Evolutionary conservation across 2,329 filamentous ascomycete genomes (phyloP).

Genomic region (Cercospora sojina): DNA sequence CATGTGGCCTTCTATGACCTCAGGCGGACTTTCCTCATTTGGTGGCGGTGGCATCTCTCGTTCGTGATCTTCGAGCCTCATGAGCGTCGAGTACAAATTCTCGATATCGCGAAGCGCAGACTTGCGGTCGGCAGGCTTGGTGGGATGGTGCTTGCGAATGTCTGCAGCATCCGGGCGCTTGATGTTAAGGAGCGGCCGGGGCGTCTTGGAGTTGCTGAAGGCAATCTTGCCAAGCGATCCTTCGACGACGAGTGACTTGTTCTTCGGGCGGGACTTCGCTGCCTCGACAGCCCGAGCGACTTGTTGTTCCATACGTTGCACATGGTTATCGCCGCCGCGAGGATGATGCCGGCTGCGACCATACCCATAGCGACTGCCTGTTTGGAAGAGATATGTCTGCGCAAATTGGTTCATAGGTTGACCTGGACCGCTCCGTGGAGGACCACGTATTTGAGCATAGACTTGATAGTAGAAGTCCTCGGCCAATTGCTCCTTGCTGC

Average conservation of each 20-base stretch:
- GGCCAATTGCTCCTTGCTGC: conserved; percentile 73
- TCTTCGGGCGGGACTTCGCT: conserved; percentile 96
- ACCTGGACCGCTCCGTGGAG: conserved; percentile 83
- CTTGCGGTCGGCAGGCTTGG: conserved; percentile 68
- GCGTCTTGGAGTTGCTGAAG: conserved; percentile 97
- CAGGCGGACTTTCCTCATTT: conserved; percentile 63
- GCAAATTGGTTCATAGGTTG: conserved; percentile 95
- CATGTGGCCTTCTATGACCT: conserved; percentile 69
- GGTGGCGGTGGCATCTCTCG: conserved; percentile 71
- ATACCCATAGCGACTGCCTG: conserved; percentile 75
- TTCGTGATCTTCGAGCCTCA: conserved; percentile 93
- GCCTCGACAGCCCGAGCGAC: conserved; percentile 96
- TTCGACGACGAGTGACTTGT: conserved; percentile 93
- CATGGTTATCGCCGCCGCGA: conserved; percentile 88
- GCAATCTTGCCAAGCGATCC: conserved; percentile 97
- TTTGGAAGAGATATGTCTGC: conserved; percentile 96
- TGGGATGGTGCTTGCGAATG: conserved; percentile 52
- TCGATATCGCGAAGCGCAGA: conserved; percentile 83
- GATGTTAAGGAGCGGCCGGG: conserved; percentile 90
- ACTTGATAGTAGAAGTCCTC: conserved; percentile 99
- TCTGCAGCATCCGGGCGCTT: conserved; percentile 75
- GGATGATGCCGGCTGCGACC: conserved; percentile 66
- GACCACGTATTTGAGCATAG: conserved; percentile 84
- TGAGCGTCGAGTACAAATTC: conserved; percentile 79
- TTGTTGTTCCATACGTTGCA: conserved; percentile 99